Percentiles rank a stretch among this genome's conserved stretches.
phyloP scores from a whole-genome alignment of 148 eudicot genomes.

The Oxyria digyna region DNA sequence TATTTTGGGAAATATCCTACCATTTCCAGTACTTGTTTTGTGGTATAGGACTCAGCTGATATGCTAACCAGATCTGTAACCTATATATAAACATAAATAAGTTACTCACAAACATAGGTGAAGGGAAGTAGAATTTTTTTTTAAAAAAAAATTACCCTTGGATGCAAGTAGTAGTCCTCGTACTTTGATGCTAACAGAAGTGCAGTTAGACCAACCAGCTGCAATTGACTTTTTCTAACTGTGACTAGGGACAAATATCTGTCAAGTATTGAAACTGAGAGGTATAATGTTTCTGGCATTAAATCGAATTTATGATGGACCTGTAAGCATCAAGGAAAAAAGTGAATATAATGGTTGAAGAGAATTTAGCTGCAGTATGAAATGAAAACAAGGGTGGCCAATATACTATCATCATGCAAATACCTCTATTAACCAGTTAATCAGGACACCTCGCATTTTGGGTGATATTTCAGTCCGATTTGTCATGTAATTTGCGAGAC shows the following conservation, averaged over 20 bases:
- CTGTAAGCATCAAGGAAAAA: constrained; percentile 24
- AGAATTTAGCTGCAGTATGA: neutral
- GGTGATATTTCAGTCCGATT: constrained; percentile 62
- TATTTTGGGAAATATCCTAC: constrained; percentile 20
- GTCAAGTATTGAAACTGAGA: constrained; percentile 63
- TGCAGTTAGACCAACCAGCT: constrained; percentile 82
- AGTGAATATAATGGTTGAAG: constrained; percentile 3
- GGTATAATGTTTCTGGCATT: constrained; percentile 92
- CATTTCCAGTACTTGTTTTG: constrained; percentile 71
- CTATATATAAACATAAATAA: constrained; percentile 19
- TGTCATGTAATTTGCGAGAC: constrained; percentile 44
- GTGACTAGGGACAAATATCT: constrained; percentile 49
- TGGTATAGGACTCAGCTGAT: constrained; percentile 75
- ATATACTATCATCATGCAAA: constrained; percentile 5
- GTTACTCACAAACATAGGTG: neutral
- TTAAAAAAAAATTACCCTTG: constrained; percentile 38
- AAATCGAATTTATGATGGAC: constrained; percentile 73
- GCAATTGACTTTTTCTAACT: constrained; percentile 56
- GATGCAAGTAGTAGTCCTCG: constrained; percentile 96
- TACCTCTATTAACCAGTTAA: constrained; percentile 95
- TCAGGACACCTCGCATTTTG: constrained; percentile 77
- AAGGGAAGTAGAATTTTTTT: neutral
- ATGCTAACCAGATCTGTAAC: constrained; percentile 71
- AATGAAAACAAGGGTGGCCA: neutral
- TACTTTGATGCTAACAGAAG: constrained; percentile 87